A percentile compares a stretch with the other conserved stretches of the same genome.
Conservation (phyloP, 345 rosid genomes). For the Eucalyptus cladocalyx region DNA sequence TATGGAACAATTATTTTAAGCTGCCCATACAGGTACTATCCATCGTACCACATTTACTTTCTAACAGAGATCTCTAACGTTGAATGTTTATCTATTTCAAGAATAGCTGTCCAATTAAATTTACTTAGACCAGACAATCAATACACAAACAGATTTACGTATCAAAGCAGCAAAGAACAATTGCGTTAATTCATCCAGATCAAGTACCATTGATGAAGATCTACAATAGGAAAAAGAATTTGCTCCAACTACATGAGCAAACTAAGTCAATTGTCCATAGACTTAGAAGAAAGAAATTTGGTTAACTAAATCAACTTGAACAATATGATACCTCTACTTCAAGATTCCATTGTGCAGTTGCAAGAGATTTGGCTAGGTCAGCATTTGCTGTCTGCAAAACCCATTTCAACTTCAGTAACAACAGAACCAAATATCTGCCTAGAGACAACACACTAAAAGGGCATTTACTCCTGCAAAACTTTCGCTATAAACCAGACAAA, state of each 20-base stretch:
- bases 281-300: neutral
- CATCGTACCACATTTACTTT: neutral
- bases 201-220: neutral
- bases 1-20: neutral
- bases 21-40: neutral
- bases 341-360: constrained; percentile 73
- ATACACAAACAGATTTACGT: neutral
- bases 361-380: constrained; percentile 82
- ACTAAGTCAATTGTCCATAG: neutral
- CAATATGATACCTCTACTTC: constrained; percentile 63
- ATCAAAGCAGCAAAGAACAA: neutral
- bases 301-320: neutral
- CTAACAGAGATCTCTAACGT: neutral
- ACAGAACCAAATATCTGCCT: neutral
- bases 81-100: neutral
- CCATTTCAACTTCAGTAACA: neutral
- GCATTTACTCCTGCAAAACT: neutral
- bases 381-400: constrained; percentile 70
- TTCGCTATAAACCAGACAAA: neutral
- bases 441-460: neutral
- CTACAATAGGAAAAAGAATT: neutral
- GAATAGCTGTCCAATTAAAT: neutral
- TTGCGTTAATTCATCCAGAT: neutral
- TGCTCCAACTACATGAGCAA: neutral
- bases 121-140: neutral